A percentile compares a stretch with the other conserved stretches of the same genome.
Evolutionary conservation across 192 early-diverging fungal species (phyloP).

Genomic region (Spizellomyces sp.): DNA sequence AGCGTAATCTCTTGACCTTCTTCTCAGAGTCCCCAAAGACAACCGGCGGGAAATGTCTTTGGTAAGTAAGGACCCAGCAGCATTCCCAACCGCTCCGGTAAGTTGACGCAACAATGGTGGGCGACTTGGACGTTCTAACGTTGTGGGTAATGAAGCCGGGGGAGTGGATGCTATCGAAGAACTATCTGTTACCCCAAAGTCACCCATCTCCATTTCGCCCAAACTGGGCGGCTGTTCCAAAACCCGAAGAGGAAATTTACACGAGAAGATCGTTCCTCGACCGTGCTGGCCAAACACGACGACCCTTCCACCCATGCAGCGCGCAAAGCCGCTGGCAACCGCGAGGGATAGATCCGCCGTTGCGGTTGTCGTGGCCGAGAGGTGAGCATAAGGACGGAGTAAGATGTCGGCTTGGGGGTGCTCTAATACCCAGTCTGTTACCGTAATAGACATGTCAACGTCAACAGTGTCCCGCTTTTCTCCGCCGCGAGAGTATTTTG

Average conservation of each 20-base stretch:
- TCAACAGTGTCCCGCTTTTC: neutral
- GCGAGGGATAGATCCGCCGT: constrained; percentile 18
- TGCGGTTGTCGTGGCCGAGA: neutral
- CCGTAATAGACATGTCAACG: constrained; percentile 3
- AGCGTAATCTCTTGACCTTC: constrained; percentile 15
- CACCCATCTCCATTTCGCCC: neutral
- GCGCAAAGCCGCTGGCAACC: constrained; percentile 17
- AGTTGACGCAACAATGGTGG: constrained; percentile 10
- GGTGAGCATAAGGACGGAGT: constrained; percentile 21
- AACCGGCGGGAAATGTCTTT: neutral
- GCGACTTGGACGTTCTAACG: neutral
- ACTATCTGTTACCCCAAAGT: neutral
- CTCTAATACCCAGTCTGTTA: constrained; percentile 5
- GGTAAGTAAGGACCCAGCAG: neutral
- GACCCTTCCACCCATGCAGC: constrained; percentile 19
- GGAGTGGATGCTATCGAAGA: neutral
- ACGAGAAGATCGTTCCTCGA: constrained; percentile 19
- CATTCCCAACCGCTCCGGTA: neutral
- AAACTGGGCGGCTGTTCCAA: neutral
- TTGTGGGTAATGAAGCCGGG: neutral
- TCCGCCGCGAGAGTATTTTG: neutral
- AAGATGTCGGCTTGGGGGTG: constrained; percentile 1
- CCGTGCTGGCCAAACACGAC: constrained; percentile 17
- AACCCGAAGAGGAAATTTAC: constrained; percentile 5
- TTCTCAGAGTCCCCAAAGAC: neutral